Percentiles rank a stretch among this genome's conserved stretches.
Conservation (phyloP, 1,284 basidiomycete genomes). For the Chiua sp. region DNA sequence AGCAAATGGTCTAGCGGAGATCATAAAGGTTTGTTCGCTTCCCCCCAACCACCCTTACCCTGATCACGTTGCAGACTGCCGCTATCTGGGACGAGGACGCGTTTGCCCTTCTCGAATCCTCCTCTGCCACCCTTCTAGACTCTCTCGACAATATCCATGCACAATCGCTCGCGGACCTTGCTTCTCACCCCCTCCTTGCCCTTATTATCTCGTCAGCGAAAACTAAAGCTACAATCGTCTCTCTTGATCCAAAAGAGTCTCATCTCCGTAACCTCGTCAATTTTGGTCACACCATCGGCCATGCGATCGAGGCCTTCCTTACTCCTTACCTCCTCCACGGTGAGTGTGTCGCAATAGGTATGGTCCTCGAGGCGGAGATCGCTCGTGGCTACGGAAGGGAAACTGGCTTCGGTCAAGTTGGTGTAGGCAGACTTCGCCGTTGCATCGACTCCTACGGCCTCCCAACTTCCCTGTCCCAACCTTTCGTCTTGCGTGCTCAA, state of each 20-base stretch:
- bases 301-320: slow-evolving; percentile 94
- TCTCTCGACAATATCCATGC: slow-evolving; percentile 65
- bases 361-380: slow-evolving; percentile 94
- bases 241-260: slow-evolving; percentile 93
- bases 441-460: slow-evolving; percentile 89
- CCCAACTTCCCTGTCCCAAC: slow-evolving; percentile 80
- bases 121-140: slow-evolving; percentile 71
- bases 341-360: slow-evolving; percentile 92
- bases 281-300: slow-evolving; percentile 96
- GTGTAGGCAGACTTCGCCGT: slow-evolving; percentile 84
- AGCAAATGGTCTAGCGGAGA: slow-evolving; percentile 98
- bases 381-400: slow-evolving; percentile 78
- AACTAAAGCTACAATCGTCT: slow-evolving; percentile 95
- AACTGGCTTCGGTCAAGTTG: slow-evolving; percentile 81
- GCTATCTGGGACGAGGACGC: slow-evolving; percentile 94
- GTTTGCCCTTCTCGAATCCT: slow-evolving; percentile 86
- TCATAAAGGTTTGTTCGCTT: slow-evolving; percentile 77
- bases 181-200: slow-evolving; percentile 78
- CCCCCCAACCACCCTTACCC: slow-evolving; percentile 4
- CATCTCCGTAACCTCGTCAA: slow-evolving; percentile 97
- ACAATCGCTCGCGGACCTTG: slow-evolving; percentile 72
- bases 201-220: slow-evolving; percentile 89
- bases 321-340: slow-evolving; percentile 93
- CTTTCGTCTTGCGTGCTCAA: slow-evolving; percentile 61
- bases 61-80: slow-evolving; percentile 72